Percentiles rank a stretch among this genome's conserved stretches.
These are phyloP conservation scores for Nemania diffusa DNA, from an alignment of 2,329 filamentous ascomycete species.

Conservation along the genomic window DNA sequence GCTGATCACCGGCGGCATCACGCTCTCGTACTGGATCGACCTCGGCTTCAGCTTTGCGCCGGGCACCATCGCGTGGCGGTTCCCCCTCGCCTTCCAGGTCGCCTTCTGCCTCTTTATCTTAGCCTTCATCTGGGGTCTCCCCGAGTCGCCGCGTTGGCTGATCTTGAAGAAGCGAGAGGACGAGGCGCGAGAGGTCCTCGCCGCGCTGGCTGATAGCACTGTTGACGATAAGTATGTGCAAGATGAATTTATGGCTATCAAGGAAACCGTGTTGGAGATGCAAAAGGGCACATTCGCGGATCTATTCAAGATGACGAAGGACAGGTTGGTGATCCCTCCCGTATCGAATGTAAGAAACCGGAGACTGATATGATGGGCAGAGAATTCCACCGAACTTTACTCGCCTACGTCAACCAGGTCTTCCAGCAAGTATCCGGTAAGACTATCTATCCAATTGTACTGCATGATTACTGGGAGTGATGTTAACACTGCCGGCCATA, in stretches of 20 bases:
- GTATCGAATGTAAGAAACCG: neutral
- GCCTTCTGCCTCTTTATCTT: slow-evolving; percentile 69
- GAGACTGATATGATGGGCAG: slow-evolving; percentile 38
- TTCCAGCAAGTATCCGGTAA: slow-evolving; percentile 61
- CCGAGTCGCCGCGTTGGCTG: slow-evolving; percentile 62
- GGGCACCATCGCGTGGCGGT: slow-evolving; percentile 65
- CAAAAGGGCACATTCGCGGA: slow-evolving; percentile 63
- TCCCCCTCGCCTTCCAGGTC: slow-evolving; percentile 69
- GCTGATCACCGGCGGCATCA: slow-evolving; percentile 67
- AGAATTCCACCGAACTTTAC: slow-evolving; percentile 64
- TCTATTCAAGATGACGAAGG: slow-evolving; percentile 67
- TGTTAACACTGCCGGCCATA: slow-evolving; percentile 16
- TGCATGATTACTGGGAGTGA: neutral
- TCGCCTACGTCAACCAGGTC: slow-evolving; percentile 68
- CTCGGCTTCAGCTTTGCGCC: slow-evolving; percentile 65
- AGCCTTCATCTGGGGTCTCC: slow-evolving; percentile 61
- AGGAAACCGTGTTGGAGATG: slow-evolving; percentile 74
- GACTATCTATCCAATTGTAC: neutral
- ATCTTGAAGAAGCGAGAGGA: slow-evolving; percentile 56
- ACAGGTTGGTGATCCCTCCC: slow-evolving; percentile 51
- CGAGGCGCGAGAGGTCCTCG: slow-evolving; percentile 57
- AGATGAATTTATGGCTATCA: slow-evolving; percentile 60
- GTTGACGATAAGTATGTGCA: slow-evolving; percentile 59
- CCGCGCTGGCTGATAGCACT: slow-evolving; percentile 53
- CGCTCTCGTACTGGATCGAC: slow-evolving; percentile 70